These are phyloP conservation scores for Clavariopsis aquatica DNA, from an alignment of 495 filamentous ascomycete genomes.

Conservation along the genomic window DNA sequence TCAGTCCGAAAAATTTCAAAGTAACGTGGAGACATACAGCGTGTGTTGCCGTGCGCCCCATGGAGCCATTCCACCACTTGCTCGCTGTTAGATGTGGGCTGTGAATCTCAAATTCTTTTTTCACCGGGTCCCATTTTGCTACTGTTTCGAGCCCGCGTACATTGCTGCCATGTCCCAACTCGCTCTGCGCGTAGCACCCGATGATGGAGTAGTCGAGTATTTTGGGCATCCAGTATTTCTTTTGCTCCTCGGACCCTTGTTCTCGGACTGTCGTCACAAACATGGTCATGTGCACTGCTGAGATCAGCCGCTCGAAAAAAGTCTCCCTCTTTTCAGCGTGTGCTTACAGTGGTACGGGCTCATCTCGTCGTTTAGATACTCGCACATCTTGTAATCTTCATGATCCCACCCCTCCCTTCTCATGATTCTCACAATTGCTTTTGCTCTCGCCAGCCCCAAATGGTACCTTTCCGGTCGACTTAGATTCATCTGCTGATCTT, in stretches of 20 bases:
- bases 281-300: conserved; percentile 46
- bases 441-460: conserved; percentile 52
- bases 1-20: neutral
- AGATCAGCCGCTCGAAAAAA: too few relatives aligned
- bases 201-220: conserved; percentile 51
- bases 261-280: conserved; percentile 46
- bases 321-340: too few relatives aligned
- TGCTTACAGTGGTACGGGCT: conserved; percentile 50
- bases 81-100: conserved; percentile 52
- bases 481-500: conserved; percentile 50
- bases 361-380: conserved; percentile 53
- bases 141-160: conserved; percentile 49
- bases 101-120: conserved; percentile 51
- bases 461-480: conserved; percentile 52
- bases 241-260: conserved; percentile 51
- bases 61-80: conserved; percentile 56
- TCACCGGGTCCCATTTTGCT: conserved; percentile 48
- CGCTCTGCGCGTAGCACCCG: conserved; percentile 52
- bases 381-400: conserved; percentile 50
- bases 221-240: conserved; percentile 50
- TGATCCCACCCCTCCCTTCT: conserved; percentile 48
- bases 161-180: conserved; percentile 51
- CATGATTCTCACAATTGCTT: conserved; percentile 49
- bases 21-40: conserved; percentile 24
- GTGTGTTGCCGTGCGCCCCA: conserved; percentile 52